phyloP scores from a whole-genome alignment of 2,329 filamentous ascomycete species.

The Penicillium sp. region DNA sequence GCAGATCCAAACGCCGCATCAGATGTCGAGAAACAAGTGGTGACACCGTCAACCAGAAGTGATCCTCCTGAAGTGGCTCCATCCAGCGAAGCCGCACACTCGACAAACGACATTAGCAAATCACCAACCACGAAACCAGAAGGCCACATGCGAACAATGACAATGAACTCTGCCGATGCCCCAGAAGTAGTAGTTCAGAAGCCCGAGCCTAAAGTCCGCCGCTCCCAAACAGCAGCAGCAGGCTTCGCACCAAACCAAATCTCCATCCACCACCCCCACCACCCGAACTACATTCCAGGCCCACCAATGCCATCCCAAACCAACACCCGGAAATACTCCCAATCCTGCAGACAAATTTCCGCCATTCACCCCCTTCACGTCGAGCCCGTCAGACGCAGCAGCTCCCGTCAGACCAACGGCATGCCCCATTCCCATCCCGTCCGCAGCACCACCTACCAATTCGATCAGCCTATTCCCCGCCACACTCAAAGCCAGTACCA shows the following conservation, averaged over 20 bases:
- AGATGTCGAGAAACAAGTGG: conserved; percentile 31
- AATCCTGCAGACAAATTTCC: conserved; percentile 11
- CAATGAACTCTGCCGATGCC: conserved; percentile 36
- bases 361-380: conserved; percentile 6
- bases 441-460: conserved; percentile 26
- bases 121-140: neutral
- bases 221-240: conserved; percentile 24
- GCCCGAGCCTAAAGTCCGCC: conserved; percentile 25
- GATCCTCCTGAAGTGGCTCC: neutral
- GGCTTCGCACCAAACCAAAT: conserved; percentile 13
- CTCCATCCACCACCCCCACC: conserved; percentile 28
- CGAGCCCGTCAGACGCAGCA: conserved; percentile 10
- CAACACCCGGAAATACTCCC: conserved; percentile 19
- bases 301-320: conserved; percentile 4
- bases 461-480: conserved; percentile 27
- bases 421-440: conserved; percentile 7
- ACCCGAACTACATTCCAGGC: conserved; percentile 25
- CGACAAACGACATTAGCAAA: neutral
- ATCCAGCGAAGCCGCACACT: conserved; percentile 2
- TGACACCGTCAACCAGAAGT: conserved; percentile 3
- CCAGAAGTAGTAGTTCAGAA: conserved; percentile 32
- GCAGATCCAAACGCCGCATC: conserved; percentile 26
- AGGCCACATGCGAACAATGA: conserved; percentile 26
- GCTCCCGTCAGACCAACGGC: conserved; percentile 3
- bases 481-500: conserved; percentile 31